A percentile compares a stretch with the other conserved stretches of the same genome.
These are phyloP conservation scores for Tricholoma sp. DNA, from an alignment of 768 basidiomycete genomes.

Conservation along the genomic window DNA sequence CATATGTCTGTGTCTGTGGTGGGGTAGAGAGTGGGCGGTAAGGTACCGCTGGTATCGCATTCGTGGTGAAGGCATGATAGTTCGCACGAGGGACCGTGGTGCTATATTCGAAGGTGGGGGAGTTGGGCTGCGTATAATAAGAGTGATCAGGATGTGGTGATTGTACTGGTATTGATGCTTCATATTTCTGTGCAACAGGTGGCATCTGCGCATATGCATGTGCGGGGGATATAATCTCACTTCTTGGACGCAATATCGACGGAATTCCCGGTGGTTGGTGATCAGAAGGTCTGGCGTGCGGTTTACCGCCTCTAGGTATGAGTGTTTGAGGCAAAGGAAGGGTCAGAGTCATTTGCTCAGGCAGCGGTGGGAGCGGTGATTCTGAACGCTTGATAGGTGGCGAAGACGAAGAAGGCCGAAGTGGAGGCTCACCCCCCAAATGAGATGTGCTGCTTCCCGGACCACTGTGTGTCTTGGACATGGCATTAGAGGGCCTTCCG, in stretches of 20 bases:
- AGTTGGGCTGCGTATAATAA: not conserved
- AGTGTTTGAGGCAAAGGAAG: conserved; percentile 17
- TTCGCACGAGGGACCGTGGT: not conserved
- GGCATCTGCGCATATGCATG: not conserved
- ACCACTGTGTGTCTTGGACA: conserved; percentile 1
- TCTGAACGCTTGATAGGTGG: conserved; percentile 17
- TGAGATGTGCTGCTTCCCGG: conserved; percentile 1
- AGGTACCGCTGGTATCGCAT: not conserved
- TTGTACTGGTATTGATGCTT: not conserved
- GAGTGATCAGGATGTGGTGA: not conserved
- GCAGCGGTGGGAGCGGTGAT: conserved; percentile 37
- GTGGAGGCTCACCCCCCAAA: not conserved
- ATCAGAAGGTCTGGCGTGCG: not conserved
- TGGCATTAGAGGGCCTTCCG: conserved; percentile 7
- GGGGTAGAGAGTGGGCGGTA: not conserved
- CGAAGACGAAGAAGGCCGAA: conserved; percentile 16
- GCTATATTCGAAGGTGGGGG: not conserved
- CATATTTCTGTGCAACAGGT: not conserved
- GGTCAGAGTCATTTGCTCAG: conserved; percentile 17
- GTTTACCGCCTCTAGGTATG: conserved; percentile 15
- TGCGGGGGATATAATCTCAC: not conserved
- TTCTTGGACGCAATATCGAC: conserved; percentile 5
- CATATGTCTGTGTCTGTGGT: conserved; percentile 2
- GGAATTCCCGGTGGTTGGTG: conserved; percentile 13
- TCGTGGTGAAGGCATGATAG: not conserved